Percentiles rank a stretch among this genome's conserved stretches.
These are phyloP conservation scores for Pseudophaeomoniella oleicola DNA, from an alignment of 2,329 filamentous ascomycete species.

Conservation along the genomic window DNA sequence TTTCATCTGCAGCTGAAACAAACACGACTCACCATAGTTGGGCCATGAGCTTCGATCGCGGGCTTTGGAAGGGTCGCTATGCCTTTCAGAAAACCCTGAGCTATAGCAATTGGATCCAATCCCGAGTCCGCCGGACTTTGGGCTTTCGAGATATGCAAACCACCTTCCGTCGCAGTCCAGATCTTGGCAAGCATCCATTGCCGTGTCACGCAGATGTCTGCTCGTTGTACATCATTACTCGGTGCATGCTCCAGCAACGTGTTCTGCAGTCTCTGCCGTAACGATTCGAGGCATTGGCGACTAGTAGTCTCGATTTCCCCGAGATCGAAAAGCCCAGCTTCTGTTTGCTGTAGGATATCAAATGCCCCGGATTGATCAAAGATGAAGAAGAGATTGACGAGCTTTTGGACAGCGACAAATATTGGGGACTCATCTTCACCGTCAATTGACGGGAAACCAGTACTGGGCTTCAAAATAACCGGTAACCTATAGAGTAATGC, in stretches of 20 bases:
- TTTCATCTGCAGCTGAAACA: no score
- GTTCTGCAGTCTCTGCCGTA: background rate
- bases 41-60: no score
- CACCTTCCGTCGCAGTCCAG: background rate
- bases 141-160: no score
- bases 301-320: background rate
- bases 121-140: no score
- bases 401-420: background rate
- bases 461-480: no score
- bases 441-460: no score
- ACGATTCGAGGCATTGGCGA: background rate
- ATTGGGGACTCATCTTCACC: background rate
- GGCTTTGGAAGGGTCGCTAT: no score
- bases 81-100: no score
- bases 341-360: no score
- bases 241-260: background rate
- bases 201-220: background rate
- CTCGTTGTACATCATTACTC: background rate
- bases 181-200: slow-evolving; percentile 1
- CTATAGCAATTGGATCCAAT: no score
- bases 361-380: slow-evolving; percentile 1
- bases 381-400: background rate
- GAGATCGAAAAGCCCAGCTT: background rate
- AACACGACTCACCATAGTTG: no score
- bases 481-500: no score